phyloP scores from a whole-genome alignment of 306 rosid species.

The Citrullus mucosospermus region DNA sequence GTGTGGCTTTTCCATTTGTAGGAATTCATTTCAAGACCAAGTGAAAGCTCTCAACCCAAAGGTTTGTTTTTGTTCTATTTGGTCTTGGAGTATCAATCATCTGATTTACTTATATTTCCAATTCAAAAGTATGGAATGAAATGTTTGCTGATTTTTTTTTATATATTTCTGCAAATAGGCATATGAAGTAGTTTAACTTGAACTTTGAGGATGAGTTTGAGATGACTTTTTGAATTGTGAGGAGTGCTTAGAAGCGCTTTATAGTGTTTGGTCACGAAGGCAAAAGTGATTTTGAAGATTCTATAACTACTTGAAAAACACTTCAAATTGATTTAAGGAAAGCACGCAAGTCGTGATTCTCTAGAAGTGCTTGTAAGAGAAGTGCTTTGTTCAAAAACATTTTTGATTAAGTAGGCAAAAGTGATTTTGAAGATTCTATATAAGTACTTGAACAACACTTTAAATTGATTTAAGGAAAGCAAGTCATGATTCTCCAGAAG shows the following conservation, averaged over 20 bases:
- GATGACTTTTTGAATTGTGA: background rate
- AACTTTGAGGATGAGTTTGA: background rate
- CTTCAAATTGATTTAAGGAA: background rate
- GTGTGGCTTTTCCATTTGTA: constrained; percentile 57
- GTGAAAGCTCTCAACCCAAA: constrained; percentile 75
- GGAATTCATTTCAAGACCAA: constrained; percentile 71
- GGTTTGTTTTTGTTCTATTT: constrained; percentile 32
- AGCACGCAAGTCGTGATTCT: background rate
- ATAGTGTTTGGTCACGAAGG: background rate
- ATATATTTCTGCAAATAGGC: background rate
- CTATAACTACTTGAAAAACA: background rate
- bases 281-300: background rate
- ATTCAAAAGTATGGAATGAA: background rate
- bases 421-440: background rate
- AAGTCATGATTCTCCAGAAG: background rate
- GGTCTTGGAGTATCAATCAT: background rate
- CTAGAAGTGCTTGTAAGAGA: background rate
- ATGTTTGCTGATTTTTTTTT: background rate
- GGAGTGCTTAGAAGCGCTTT: background rate
- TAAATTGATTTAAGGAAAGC: background rate
- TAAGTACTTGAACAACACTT: background rate
- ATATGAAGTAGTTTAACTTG: background rate
- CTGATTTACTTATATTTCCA: background rate
- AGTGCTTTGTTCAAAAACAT: background rate
- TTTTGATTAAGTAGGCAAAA: background rate